Evolutionary conservation across 768 basidiomycete genomes (phyloP).

Genomic region (Lactifluus subvellereus): DNA sequence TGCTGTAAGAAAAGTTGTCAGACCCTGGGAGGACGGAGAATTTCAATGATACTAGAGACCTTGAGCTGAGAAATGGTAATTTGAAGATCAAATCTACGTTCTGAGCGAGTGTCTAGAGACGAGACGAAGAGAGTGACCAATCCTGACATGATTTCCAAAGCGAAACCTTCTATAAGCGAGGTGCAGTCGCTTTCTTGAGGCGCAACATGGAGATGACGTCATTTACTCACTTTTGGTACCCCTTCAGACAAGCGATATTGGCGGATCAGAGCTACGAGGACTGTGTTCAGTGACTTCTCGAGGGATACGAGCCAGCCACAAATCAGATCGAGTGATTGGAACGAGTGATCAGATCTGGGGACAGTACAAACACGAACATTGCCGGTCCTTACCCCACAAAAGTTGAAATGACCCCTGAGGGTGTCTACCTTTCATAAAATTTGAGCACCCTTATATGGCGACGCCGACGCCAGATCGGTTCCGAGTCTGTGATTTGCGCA

Average conservation of each 20-base stretch:
- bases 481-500: constrained; percentile 11
- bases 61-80: constrained; percentile 76
- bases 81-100: constrained; percentile 76
- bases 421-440: not conserved
- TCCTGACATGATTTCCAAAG: constrained; percentile 33
- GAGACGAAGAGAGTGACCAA: constrained; percentile 67
- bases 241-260: too few species aligned
- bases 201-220: constrained; percentile 3
- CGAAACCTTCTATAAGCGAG: not conserved
- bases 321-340: too few species aligned
- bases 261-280: too few species aligned
- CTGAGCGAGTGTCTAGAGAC: constrained; percentile 87
- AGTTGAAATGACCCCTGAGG: not conserved
- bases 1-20: constrained; percentile 17
- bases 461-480: not conserved
- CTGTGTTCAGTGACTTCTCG: too few species aligned
- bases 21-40: not conserved
- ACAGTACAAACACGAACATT: too few species aligned
- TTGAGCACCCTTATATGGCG: not conserved
- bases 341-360: too few species aligned
- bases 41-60: constrained; percentile 38
- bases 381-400: too few species aligned
- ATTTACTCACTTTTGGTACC: not conserved
- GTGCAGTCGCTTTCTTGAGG: not conserved
- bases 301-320: too few species aligned